Conservation (phyloP, 805 yeast species). For the Clavispora asparagi region DNA sequence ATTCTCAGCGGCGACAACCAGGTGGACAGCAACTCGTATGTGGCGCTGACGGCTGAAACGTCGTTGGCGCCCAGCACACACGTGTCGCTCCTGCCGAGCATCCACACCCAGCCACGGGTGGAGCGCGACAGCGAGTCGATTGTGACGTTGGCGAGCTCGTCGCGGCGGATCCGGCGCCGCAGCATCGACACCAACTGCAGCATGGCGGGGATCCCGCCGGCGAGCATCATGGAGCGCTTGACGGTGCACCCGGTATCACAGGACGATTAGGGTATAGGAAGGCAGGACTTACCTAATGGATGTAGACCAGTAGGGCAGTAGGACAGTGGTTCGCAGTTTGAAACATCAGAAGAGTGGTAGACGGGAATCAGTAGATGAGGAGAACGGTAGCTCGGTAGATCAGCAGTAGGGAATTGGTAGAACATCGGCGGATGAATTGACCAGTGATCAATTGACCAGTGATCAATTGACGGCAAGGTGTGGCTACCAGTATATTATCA, state of each 20-base stretch:
- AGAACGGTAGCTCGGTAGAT: too few relatives aligned
- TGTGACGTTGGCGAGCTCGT: slow-evolving; percentile 38
- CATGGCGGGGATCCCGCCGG: slow-evolving; percentile 67
- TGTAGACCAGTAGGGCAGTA: too few relatives aligned
- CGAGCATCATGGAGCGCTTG: slow-evolving; percentile 60
- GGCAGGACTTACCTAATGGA: neutral
- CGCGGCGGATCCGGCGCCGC: slow-evolving; percentile 35
- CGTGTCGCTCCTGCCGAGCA: slow-evolving; percentile 12
- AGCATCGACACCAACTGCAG: slow-evolving; percentile 55
- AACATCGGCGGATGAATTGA: too few relatives aligned
- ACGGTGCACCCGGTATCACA: slow-evolving; percentile 21
- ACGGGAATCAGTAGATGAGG: too few relatives aligned
- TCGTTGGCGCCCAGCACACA: slow-evolving; percentile 42
- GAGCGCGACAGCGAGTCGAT: slow-evolving; percentile 40
- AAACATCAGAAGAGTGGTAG: too few relatives aligned
- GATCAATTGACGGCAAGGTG: too few relatives aligned
- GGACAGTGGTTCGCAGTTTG: too few relatives aligned
- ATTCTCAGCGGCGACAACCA: slow-evolving; percentile 27
- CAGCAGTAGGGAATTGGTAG: too few relatives aligned
- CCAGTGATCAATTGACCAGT: too few relatives aligned
- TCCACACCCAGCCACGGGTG: slow-evolving; percentile 6
- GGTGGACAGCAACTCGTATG: slow-evolving; percentile 26
- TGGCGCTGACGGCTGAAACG: slow-evolving; percentile 47
- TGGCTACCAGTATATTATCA: too few relatives aligned
- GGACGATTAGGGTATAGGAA: neutral